These are phyloP conservation scores for Pseudoneurospora amorphoporcata DNA, from an alignment of 495 filamentous ascomycete species.

Conservation along the genomic window DNA sequence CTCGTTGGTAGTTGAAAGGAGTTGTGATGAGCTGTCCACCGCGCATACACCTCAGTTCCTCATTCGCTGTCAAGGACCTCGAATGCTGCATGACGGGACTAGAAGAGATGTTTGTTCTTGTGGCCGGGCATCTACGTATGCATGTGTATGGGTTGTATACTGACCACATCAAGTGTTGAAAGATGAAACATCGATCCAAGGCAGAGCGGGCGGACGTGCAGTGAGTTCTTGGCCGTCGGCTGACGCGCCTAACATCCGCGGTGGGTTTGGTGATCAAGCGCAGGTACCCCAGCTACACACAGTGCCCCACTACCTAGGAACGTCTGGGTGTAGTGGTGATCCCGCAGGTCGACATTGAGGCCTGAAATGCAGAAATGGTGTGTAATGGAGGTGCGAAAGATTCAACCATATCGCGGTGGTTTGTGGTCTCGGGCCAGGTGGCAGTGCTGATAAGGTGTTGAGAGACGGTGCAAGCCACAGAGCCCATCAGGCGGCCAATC, in stretches of 20 bases:
- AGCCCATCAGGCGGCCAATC: background rate
- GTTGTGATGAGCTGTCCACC: background rate
- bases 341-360: background rate
- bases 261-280: background rate
- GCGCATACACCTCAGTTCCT: background rate
- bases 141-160: background rate
- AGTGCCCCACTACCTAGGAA: background rate
- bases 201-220: background rate
- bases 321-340: background rate
- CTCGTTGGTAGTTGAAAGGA: background rate
- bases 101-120: background rate
- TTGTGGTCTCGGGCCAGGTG: background rate
- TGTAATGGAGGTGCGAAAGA: background rate
- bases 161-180: background rate
- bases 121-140: background rate
- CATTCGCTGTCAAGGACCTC: background rate
- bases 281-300: background rate
- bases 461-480: background rate
- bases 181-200: background rate
- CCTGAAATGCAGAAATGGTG: background rate
- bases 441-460: background rate
- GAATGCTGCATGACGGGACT: background rate
- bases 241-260: background rate
- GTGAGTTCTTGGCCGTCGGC: background rate
- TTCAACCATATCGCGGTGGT: background rate